phyloP scores from a whole-genome alignment of 371 early-diverging fungal genomes.

The Apophysomyces ossiformis region DNA sequence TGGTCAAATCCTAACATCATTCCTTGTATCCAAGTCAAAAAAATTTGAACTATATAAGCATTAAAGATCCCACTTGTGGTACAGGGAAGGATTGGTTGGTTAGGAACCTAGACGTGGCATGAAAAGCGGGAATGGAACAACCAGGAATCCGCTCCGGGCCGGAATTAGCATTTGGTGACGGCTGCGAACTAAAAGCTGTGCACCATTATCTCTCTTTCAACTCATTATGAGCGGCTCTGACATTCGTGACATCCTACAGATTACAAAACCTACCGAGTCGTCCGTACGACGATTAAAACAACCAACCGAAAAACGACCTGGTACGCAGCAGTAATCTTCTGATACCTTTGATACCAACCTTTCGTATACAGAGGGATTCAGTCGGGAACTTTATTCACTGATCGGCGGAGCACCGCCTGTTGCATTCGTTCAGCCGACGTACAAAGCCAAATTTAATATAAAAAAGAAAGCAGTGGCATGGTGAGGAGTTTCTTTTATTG shows the following conservation, averaged over 20 bases:
- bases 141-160: too few species aligned
- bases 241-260: conserved; percentile 69
- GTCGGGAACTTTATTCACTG: conserved; percentile 68
- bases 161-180: too few species aligned
- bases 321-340: conserved; percentile 23
- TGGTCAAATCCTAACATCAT: too few species aligned
- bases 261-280: conserved; percentile 50
- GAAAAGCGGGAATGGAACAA: too few species aligned
- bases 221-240: conserved; percentile 60
- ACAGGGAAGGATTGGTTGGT: too few species aligned
- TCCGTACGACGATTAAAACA: conserved; percentile 33
- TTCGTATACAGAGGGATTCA: conserved; percentile 60
- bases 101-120: too few species aligned
- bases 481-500: neutral
- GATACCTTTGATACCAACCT: neutral
- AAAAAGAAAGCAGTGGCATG: conserved; percentile 55
- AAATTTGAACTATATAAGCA: too few species aligned
- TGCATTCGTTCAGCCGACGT: conserved; percentile 59
- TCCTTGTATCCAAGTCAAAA: too few species aligned
- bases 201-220: neutral
- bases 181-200: too few species aligned
- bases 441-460: conserved; percentile 72
- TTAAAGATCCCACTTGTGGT: too few species aligned
- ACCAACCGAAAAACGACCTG: conserved; percentile 57
- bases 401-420: conserved; percentile 73